phyloP scores from a whole-genome alignment of 352 stramenopile species.

The Phytophthora megakarya region DNA sequence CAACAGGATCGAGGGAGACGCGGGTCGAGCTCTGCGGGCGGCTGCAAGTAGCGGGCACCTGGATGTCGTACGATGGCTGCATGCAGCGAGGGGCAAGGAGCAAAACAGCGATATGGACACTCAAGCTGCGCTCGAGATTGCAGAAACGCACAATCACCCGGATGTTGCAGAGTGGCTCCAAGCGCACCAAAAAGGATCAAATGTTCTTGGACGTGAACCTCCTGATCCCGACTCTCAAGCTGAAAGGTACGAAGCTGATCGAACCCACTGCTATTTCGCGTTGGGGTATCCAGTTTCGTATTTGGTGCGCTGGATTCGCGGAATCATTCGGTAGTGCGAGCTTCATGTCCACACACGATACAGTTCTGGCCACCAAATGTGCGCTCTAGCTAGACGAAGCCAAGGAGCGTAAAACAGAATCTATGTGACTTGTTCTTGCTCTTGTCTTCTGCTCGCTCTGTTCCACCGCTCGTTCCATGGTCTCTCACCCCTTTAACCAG shows the following conservation, averaged over 20 bases:
- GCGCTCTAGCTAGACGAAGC: too few species aligned
- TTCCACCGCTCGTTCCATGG: too few species aligned
- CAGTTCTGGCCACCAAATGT: too few species aligned
- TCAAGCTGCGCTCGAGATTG: not conserved
- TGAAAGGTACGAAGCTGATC: not conserved
- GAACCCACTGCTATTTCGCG: not conserved
- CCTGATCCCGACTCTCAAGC: not conserved
- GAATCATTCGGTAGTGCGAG: not conserved
- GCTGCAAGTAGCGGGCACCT: conserved; percentile 1
- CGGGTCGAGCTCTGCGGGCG: not conserved
- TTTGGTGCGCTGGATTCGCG: not conserved
- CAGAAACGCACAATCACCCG: not conserved
- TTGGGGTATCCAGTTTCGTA: not conserved
- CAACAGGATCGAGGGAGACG: conserved; percentile 15
- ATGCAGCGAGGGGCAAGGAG: not conserved
- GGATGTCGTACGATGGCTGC: not conserved
- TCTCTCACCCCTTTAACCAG: too few species aligned
- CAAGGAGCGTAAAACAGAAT: too few species aligned
- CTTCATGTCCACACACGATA: too few species aligned
- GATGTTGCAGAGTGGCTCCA: not conserved
- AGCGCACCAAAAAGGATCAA: not conserved
- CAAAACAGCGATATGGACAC: not conserved
- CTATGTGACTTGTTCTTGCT: too few species aligned
- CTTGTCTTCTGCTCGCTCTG: too few species aligned
- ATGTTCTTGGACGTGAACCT: not conserved